These are phyloP conservation scores for Umbilicus rupestris DNA, from an alignment of 164 flowering plant genomes.

Conservation along the genomic window DNA sequence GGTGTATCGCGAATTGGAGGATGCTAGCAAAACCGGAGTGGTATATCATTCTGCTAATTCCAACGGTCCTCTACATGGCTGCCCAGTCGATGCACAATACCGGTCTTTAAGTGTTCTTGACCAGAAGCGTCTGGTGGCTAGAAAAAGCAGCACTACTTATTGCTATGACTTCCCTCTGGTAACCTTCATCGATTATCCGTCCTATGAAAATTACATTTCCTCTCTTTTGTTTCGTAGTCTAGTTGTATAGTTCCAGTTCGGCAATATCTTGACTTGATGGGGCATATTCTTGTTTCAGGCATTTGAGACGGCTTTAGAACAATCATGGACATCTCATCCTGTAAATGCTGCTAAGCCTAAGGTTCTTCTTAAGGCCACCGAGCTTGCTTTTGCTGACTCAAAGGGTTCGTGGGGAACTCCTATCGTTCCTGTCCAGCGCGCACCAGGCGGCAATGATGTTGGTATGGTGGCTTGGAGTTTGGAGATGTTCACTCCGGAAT, in stretches of 20 bases:
- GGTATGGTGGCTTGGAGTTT: slow-evolving; percentile 98
- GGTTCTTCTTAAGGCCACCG: slow-evolving; percentile 53
- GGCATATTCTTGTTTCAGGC: slow-evolving; percentile 69
- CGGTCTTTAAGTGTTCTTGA: slow-evolving; percentile 74
- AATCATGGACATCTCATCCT: slow-evolving; percentile 48
- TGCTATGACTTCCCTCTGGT: slow-evolving; percentile 99
- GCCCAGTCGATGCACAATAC: slow-evolving; percentile 58
- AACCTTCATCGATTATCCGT: slow-evolving; percentile 7
- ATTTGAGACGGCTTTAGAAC: slow-evolving; percentile 68
- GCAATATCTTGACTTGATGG: neutral
- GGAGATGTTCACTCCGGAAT: slow-evolving; percentile 93
- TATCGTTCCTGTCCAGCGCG: slow-evolving; percentile 54
- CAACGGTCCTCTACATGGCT: slow-evolving; percentile 61
- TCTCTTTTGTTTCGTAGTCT: neutral
- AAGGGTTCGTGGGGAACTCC: slow-evolving; percentile 76
- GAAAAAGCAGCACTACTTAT: slow-evolving; percentile 87
- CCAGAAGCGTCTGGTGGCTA: slow-evolving; percentile 73
- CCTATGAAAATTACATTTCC: neutral
- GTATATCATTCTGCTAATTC: slow-evolving; percentile 53
- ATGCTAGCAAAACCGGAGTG: slow-evolving; percentile 36
- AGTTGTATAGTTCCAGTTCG: neutral
- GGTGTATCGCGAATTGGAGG: slow-evolving; percentile 86
- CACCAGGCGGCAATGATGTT: slow-evolving; percentile 75
- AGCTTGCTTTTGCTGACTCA: slow-evolving; percentile 63
- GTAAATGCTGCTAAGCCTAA: slow-evolving; percentile 30